Percentiles rank a stretch among this genome's conserved stretches.
Conservation (phyloP, 2,329 filamentous ascomycete species). For the Elsinoe australis region DNA sequence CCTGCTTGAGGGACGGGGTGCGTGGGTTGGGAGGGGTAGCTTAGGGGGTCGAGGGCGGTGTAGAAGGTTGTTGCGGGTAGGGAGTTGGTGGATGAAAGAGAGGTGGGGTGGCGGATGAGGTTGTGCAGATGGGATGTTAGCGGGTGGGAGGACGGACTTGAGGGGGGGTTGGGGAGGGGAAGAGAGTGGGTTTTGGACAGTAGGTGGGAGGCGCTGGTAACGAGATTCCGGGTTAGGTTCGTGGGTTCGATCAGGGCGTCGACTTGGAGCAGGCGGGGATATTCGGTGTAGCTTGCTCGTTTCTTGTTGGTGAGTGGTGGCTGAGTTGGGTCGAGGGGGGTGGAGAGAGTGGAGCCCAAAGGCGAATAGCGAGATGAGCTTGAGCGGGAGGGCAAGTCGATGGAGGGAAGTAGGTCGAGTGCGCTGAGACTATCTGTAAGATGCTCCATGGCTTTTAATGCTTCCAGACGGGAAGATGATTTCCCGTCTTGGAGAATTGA, state of each 20-base stretch:
- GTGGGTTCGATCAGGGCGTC: constrained; percentile 42
- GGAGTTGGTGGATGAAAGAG: constrained; percentile 28
- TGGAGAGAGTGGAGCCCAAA: constrained; percentile 16
- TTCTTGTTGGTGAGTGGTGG: constrained; percentile 50
- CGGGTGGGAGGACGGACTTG: constrained; percentile 23
- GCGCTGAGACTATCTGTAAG: constrained; percentile 57
- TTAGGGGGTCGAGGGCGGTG: constrained; percentile 47
- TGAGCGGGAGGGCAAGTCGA: not conserved
- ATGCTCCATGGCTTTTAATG: constrained; percentile 46
- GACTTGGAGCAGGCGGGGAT: constrained; percentile 47
- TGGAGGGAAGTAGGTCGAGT: constrained; percentile 48
- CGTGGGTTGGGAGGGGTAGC: constrained; percentile 33
- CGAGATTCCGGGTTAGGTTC: constrained; percentile 31
- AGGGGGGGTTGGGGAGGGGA: constrained; percentile 20
- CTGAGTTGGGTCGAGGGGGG: constrained; percentile 53
- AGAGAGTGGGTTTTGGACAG: constrained; percentile 22
- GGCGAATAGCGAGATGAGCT: constrained; percentile 5
- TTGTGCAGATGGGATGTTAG: constrained; percentile 17
- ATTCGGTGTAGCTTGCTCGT: constrained; percentile 49
- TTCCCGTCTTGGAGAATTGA: not conserved
- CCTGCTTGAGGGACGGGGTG: constrained; percentile 21
- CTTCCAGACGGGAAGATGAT: constrained; percentile 17
- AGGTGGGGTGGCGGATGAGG: constrained; percentile 7
- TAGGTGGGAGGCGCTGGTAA: constrained; percentile 26
- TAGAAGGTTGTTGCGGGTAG: constrained; percentile 37